phyloP scores from a whole-genome alignment of 2,329 filamentous ascomycete species.

The Alternaria sp. region DNA sequence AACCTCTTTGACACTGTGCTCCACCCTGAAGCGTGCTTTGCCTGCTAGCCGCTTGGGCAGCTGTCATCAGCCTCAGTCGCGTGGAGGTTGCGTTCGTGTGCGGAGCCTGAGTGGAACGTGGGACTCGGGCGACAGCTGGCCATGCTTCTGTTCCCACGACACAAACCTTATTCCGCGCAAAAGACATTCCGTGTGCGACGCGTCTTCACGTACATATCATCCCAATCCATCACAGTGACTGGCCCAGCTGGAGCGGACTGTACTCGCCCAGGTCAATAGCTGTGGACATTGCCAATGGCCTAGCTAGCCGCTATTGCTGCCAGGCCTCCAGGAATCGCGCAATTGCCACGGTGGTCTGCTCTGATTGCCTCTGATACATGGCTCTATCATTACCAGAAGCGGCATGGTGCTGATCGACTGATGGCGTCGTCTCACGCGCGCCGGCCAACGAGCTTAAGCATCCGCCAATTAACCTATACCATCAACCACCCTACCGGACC shows the following conservation, averaged over 20 bases:
- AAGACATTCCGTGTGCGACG: conserved; percentile 7
- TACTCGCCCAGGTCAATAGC: conserved; percentile 2
- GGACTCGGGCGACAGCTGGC: conserved; percentile 19
- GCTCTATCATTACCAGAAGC: conserved; percentile 12
- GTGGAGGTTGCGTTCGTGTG: not conserved
- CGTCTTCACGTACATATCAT: not conserved
- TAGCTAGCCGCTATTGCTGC: conserved; percentile 1
- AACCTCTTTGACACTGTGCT: not conserved
- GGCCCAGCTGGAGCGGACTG: not conserved
- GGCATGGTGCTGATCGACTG: conserved; percentile 29
- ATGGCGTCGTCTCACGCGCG: conserved; percentile 21
- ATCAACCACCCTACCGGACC: conserved; percentile 32
- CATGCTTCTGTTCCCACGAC: conserved; percentile 16
- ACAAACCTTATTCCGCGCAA: conserved; percentile 14
- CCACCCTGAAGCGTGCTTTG: conserved; percentile 1
- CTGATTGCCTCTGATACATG: conserved; percentile 23
- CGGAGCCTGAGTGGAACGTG: conserved; percentile 16
- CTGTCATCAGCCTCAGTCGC: conserved; percentile 3
- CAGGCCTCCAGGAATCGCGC: not conserved
- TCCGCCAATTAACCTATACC: conserved; percentile 25
- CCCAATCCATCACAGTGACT: not conserved
- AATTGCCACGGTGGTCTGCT: conserved; percentile 16
- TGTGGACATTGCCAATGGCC: not conserved
- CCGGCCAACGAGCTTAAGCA: conserved; percentile 29
- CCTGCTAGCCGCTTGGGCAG: not conserved